Conservation (phyloP, 345 rosid species). For the Geranium rotundifolium region DNA sequence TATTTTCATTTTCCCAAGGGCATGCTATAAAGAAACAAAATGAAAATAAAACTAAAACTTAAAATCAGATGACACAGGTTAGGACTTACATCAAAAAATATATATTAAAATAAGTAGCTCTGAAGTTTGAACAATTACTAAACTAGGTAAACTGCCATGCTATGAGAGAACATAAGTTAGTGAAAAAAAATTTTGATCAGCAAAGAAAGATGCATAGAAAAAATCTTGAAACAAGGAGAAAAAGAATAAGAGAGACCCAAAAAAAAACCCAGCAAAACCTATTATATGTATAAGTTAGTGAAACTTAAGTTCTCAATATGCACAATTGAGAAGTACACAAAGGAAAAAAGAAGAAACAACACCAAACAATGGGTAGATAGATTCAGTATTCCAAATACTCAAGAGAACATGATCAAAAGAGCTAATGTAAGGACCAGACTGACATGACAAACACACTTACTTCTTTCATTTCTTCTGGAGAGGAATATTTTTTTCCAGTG, state of each 20-base stretch:
- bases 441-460: slow-evolving; percentile 19
- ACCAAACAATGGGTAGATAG: too few relatives aligned
- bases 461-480: slow-evolving; percentile 76
- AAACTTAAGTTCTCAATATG: background rate
- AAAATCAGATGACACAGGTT: background rate
- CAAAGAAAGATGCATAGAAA: too few relatives aligned
- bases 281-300: background rate
- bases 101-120: too few relatives aligned
- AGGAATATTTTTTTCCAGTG: slow-evolving; percentile 63
- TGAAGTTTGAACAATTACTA: background rate
- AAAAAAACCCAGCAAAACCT: too few relatives aligned
- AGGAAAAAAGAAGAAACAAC: too few relatives aligned
- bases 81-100: background rate
- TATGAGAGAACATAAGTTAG: background rate
- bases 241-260: too few relatives aligned
- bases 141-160: background rate
- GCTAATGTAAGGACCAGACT: background rate
- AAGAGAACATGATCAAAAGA: background rate
- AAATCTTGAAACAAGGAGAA: too few relatives aligned
- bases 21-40: too few relatives aligned
- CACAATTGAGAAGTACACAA: background rate
- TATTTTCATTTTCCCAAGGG: too few relatives aligned
- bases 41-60: too few relatives aligned
- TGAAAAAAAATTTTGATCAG: too few relatives aligned
- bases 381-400: background rate